Evolutionary conservation across 139 green algal genomes (phyloP).

Genomic region (Micractinium sp.): DNA sequence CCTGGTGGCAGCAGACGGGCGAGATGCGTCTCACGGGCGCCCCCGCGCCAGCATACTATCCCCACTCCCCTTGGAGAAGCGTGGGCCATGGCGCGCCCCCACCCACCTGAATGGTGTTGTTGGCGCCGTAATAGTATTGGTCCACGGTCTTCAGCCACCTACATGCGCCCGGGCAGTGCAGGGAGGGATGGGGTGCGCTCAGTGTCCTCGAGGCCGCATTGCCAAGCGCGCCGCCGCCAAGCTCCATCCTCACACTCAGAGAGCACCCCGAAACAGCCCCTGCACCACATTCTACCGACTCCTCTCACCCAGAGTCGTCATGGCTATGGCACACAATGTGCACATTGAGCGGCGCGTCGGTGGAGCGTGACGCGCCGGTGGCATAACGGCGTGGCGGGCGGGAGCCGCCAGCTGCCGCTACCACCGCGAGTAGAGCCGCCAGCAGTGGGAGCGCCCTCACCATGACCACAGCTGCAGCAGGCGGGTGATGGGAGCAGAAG

Average conservation of each 20-base stretch:
- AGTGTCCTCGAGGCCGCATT: too few relatives aligned
- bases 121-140: constrained; percentile 84
- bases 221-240: too few relatives aligned
- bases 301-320: constrained; percentile 82
- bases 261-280: too few relatives aligned
- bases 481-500: too few relatives aligned
- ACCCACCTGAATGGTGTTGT: constrained; percentile 78
- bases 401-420: not conserved
- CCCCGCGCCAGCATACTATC: too few relatives aligned
- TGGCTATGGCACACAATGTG: constrained; percentile 89
- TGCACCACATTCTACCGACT: not conserved
- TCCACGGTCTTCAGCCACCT: constrained; percentile 89
- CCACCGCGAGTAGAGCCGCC: not conserved
- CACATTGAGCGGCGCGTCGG: constrained; percentile 65
- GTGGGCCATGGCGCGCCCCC: too few relatives aligned
- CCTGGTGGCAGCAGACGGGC: not conserved
- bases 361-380: not conserved
- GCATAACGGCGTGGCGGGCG: not conserved
- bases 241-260: too few relatives aligned
- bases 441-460: not conserved
- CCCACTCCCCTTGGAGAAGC: too few relatives aligned
- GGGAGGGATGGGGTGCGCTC: not conserved
- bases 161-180: not conserved
- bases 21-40: too few relatives aligned
- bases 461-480: not conserved